phyloP scores from a whole-genome alignment of 139 green algal species.

The Coelastrella sp. region DNA sequence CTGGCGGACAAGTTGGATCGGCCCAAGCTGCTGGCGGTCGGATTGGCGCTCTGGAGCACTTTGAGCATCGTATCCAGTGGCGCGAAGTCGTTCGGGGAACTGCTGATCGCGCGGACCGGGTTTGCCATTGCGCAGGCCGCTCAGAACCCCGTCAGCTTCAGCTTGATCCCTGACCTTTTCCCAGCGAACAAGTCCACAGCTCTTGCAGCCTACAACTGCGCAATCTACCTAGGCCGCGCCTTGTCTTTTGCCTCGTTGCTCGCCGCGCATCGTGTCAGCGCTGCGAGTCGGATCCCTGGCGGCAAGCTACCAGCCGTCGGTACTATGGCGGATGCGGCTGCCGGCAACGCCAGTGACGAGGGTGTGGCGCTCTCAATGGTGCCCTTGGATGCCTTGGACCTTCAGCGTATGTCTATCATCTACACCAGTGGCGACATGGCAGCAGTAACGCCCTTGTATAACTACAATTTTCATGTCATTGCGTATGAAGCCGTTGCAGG shows the following conservation, averaged over 20 bases:
- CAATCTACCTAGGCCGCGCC: conserved; percentile 89
- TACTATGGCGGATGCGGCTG: conserved; percentile 21
- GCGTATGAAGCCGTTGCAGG: conserved; percentile 46
- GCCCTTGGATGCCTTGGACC: conserved; percentile 83
- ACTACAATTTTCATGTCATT: conserved; percentile 79
- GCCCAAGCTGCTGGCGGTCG: conserved; percentile 78
- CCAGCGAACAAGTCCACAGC: conserved; percentile 82
- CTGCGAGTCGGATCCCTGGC: not conserved
- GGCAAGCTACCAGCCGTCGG: not conserved
- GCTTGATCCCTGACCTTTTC: conserved; percentile 91
- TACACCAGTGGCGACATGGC: conserved; percentile 79
- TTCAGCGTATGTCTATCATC: conserved; percentile 68
- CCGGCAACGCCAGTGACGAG: not conserved
- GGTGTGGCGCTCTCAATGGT: conserved; percentile 60
- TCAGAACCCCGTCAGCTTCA: conserved; percentile 88
- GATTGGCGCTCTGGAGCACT: conserved; percentile 75
- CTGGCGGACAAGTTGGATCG: conserved; percentile 75
- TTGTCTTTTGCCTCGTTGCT: conserved; percentile 82
- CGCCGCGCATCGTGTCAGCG: conserved; percentile 58
- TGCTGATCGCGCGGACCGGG: conserved; percentile 76
- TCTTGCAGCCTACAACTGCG: conserved; percentile 89
- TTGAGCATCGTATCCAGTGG: conserved; percentile 76
- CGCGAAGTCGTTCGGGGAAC: conserved; percentile 63
- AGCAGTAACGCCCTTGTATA: conserved; percentile 82
- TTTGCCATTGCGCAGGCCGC: conserved; percentile 87